A percentile compares a stretch with the other conserved stretches of the same genome.
Conservation (phyloP, 441 rosid genomes). For the Populus hybrid region DNA sequence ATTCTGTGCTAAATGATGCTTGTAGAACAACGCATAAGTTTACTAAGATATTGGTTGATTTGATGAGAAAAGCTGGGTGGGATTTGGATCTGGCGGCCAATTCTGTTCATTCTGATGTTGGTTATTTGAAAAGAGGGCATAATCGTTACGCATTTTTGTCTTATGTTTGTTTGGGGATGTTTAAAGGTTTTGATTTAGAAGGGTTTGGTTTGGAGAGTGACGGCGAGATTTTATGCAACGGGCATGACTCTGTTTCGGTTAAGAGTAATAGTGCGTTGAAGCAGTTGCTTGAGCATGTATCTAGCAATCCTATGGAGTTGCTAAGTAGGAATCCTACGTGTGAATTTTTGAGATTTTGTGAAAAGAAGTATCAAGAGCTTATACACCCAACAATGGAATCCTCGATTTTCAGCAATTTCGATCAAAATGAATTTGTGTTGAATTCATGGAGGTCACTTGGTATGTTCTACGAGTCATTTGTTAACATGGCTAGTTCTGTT, state of each 20-base stretch:
- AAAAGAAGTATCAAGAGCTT: conserved; percentile 65
- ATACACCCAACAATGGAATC: conserved; percentile 79
- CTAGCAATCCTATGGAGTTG: conserved; percentile 44
- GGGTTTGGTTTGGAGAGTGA: conserved; percentile 40
- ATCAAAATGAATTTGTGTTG: conserved; percentile 45
- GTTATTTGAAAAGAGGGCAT: conserved; percentile 54
- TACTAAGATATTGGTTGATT: conserved; percentile 61
- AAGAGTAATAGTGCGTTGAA: conserved; percentile 33
- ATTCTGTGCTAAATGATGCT: conserved; percentile 64
- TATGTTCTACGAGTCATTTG: conserved; percentile 47
- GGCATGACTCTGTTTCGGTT: conserved; percentile 26
- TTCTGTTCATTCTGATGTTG: conserved; percentile 54
- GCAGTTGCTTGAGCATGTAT: conserved; percentile 62
- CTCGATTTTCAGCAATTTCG: conserved; percentile 58
- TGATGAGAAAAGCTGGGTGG: conserved; percentile 89
- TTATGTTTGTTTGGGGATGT: conserved; percentile 74
- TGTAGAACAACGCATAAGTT: conserved; percentile 58
- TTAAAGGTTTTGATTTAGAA: conserved; percentile 57
- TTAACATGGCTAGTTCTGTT: conserved; percentile 73
- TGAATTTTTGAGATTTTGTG: conserved; percentile 61
- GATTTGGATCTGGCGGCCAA: conserved; percentile 78
- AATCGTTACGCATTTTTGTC: conserved; percentile 68
- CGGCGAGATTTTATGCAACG: conserved; percentile 33
- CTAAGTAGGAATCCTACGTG: conserved; percentile 49
- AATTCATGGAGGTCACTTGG: conserved; percentile 60